Evolutionary conservation across 139 green algal species (phyloP), one percentile per base, ranked within the genome.

Genomic region (Monoraphidium neglectum): DNA sequence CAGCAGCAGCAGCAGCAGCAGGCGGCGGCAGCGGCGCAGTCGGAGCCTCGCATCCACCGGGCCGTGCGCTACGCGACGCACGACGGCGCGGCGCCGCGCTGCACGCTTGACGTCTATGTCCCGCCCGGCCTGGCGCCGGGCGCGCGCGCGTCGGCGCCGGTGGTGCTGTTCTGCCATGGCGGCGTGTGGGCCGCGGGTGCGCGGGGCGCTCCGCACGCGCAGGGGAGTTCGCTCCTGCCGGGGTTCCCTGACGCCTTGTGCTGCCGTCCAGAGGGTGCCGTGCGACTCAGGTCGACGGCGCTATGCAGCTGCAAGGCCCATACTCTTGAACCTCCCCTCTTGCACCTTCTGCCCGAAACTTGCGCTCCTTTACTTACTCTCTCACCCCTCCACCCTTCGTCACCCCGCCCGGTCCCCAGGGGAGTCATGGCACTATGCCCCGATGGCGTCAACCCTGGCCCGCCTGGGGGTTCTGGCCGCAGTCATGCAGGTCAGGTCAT

Each of bases 171-270:
- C 49, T 86, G 81, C 2, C 88, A 93, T 76, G 88, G 88, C 56
- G 88, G 92, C 26, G 87, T 95, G n/a, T 97, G 91, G 91, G 89
- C 91, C 1, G 82, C 78, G 36, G 88, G 88, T 68, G 77, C 70
- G 69, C 43, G 43, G 43, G 43, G 66, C 76, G 62, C 66, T 47
- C 63, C n/a, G n/a, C n/a, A n/a, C n/a, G n/a, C n/a, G n/a, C n/a
- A n/a, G n/a, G n/a, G n/a, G n/a, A n/a, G n/a, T n/a, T n/a, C n/a
- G n/a, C n/a, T n/a, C n/a, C n/a, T n/a, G n/a, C n/a, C n/a, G n/a
- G n/a, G n/a, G n/a, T n/a, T n/a, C n/a, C n/a, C n/a, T n/a, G n/a
- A n/a, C n/a, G n/a, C n/a, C n/a, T n/a, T n/a, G n/a, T n/a, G n/a
- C n/a, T n/a, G n/a, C n/a, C n/a, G n/a, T n/a, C n/a, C n/a, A n/a